Evolutionary conservation across 1,284 basidiomycete genomes (phyloP), one percentile per base, ranked within the genome.

Genomic region (Agaricales sp.): DNA sequence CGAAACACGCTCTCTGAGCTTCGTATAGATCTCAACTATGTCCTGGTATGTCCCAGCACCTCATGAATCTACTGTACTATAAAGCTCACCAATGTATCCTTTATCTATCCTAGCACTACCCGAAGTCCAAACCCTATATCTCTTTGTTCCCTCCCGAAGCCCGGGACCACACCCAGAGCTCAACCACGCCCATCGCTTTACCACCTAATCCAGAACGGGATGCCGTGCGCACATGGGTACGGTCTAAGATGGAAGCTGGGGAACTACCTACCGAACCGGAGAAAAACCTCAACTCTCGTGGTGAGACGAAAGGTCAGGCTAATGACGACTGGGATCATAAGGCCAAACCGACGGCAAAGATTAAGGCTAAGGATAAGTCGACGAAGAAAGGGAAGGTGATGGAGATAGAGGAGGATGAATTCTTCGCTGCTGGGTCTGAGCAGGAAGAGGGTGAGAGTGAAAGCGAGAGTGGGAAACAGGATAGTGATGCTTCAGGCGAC

Each of bases 11-110:
- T 82, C 1, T 69, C 78, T 14, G 73, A 78, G 51, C 67, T 87
- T 30, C 73, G 90, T 18, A 75, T 91, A 12, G 86, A 93, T 63
- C 68, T 93, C 46, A 92, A 92, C 61, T 94, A 94, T 59, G 77
- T 91, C 45, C 58, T 89, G 61, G 90, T 91, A 55, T 55, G 78
- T 69, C 2, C n/a, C 23, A 13, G 14, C 14, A 4, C 39, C 16
- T 8, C 16, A 11, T 41, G 13, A 8, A 35, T 35, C 30, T 35
- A 8, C 16, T 43, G 41, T 35, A 44, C 37, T 23, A 26, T 45
- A 45, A 43, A 22, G 23, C 37, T 37, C 41, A 22, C 26, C 38
- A 6, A 43, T 16, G 35, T 43, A 45, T 16, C 20, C 37, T 51
- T 26, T 52, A 13, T 45, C 38, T 18, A 48, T 49, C 30, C 22